These are phyloP conservation scores for Pseudonitzschia pungens DNA, from an alignment of 108 stramenopile genomes.

Conservation along the genomic window DNA sequence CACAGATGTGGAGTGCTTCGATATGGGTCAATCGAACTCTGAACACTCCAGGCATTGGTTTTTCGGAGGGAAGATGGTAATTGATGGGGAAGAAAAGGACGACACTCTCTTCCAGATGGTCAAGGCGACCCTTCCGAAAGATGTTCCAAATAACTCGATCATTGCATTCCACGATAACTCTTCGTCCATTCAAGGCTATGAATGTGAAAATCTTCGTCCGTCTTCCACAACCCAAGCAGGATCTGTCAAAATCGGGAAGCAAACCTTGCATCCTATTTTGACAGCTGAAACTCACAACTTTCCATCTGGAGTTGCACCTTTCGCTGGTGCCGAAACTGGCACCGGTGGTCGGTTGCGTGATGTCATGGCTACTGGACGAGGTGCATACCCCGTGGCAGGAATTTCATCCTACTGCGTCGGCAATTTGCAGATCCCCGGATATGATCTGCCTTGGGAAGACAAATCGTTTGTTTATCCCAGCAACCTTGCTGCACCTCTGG, in stretches of 20 bases:
- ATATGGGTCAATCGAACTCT: conserved; percentile 97
- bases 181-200: conserved; percentile 90
- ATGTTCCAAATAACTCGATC: conserved; percentile 80
- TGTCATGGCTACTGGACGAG: conserved; percentile 98
- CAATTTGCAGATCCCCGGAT: conserved; percentile 92
- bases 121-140: conserved; percentile 91
- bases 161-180: conserved; percentile 99
- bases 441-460: conserved; percentile 96
- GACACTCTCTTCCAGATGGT: conserved; percentile 97
- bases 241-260: conserved; percentile 52
- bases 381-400: conserved; percentile 92
- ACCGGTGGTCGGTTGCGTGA: conserved; percentile 98
- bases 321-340: conserved; percentile 99
- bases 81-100: conserved; percentile 93
- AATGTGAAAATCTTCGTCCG: conserved; percentile 64
- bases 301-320: conserved; percentile 97
- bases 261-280: conserved; percentile 88
- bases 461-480: conserved; percentile 80
- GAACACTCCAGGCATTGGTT: conserved; percentile 99
- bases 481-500: conserved; percentile 88
- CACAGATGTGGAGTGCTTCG: conserved; percentile 98
- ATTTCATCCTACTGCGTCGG: conserved; percentile 97
- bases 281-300: conserved; percentile 99
- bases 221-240: conserved; percentile 50
- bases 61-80: conserved; percentile 98